Conservation (phyloP, 208 protist species). For the Trypanosoma platydactyli region DNA sequence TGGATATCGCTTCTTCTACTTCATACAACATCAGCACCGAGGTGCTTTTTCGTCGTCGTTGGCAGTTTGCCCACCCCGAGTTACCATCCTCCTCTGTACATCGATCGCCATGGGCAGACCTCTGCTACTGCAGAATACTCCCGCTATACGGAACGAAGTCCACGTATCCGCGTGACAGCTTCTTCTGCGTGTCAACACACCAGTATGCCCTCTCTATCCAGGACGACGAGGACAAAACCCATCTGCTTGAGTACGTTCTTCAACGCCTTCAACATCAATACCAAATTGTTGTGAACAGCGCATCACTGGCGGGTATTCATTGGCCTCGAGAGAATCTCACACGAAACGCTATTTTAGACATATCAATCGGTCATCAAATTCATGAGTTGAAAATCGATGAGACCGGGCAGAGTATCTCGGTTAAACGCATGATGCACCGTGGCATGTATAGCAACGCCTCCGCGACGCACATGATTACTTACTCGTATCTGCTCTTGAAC, state of each 20-base stretch:
- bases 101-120: slow-evolving; percentile 52
- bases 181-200: slow-evolving; percentile 68
- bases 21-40: slow-evolving; percentile 62
- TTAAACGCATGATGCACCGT: slow-evolving; percentile 77
- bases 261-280: slow-evolving; percentile 86
- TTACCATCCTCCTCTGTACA: slow-evolving; percentile 26
- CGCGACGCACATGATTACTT: slow-evolving; percentile 66
- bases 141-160: slow-evolving; percentile 78
- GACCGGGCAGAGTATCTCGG: slow-evolving; percentile 61
- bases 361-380: slow-evolving; percentile 84
- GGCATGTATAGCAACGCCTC: slow-evolving; percentile 82
- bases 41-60: slow-evolving; percentile 69
- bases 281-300: slow-evolving; percentile 76
- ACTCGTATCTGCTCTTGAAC: slow-evolving; percentile 79
- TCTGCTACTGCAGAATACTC: slow-evolving; percentile 72
- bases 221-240: slow-evolving; percentile 36
- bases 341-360: slow-evolving; percentile 63
- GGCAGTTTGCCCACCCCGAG: slow-evolving; percentile 71
- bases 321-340: slow-evolving; percentile 54
- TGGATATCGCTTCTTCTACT: slow-evolving; percentile 27
- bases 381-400: slow-evolving; percentile 82
- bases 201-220: slow-evolving; percentile 69
- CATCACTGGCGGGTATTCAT: slow-evolving; percentile 23
- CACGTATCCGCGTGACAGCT: slow-evolving; percentile 73
- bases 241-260: slow-evolving; percentile 75